Evolutionary conservation across 192 early-diverging fungal genomes (phyloP), one percentile per base, ranked within the genome.

Genomic region (Geranomyces variabilis): DNA sequence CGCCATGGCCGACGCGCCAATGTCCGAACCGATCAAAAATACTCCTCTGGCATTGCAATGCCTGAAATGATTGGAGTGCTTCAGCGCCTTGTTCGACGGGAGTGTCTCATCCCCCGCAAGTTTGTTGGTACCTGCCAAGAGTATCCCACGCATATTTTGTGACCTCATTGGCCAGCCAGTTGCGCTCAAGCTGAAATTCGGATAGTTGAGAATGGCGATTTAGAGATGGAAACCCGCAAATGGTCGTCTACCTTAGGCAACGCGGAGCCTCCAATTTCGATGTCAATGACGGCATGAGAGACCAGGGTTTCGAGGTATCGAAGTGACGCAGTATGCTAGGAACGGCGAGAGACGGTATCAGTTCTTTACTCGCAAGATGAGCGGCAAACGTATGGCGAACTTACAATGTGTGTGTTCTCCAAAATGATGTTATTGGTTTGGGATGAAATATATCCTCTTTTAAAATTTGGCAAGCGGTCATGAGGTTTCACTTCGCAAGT

Each of bases 101-200:
- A 26, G 10, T 26, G 9, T 24, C 9, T 22, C 56, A 19, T 19
- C 10, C 56, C 17, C 59, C 31, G 29, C 19, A 61, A 61, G 5
- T 7, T 30, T 33, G 17, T 24, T 14, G 29, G 29, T 41, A 41
- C 36, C 36, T 41, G 3, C 36, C 36, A 41, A 41, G 3, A 41
- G 36, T 10, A 60, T 74, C 71, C 71, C 71, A 74, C 3, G 41
- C 55, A 36, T 67, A 74, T 34, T 74, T 74, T 26, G 46, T 31
- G 10, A 59, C 43, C 47, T 74, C 71, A 24, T 59, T 51, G 36
- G 45, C 57, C 17, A 74, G 17, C n/a, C 57, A 53, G 5, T 9
- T 64, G 21, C n/a, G 24, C 6, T 74, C 64, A 22, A 17, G 14
- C 64, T 74, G 22, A 10, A 45, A 55, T 55, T 55, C 51, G 14